Evolutionary conservation across 495 filamentous ascomycete species (phyloP), one percentile per base, ranked within the genome.

Genomic region (Xanthoparmelia taractica): DNA sequence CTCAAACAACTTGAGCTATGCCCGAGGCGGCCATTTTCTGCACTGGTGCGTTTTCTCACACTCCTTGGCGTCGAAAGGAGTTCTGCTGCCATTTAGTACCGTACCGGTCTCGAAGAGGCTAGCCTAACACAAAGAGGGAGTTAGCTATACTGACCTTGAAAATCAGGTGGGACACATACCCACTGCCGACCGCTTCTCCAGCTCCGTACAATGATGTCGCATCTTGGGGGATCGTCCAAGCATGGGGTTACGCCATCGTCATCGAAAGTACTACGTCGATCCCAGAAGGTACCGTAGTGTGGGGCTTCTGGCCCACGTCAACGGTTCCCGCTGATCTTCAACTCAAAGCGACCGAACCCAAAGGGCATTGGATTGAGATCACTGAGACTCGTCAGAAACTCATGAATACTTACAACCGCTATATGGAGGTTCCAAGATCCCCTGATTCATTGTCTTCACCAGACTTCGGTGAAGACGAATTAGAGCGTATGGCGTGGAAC

Each of bases 1-100:
- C 47, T 52, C 47, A 23, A 52, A 52, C 47, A 23, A 52, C 17
- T 27, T 52, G 20, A 23, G 47, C 47, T 52, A 52, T 52, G 47
- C 47, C 17, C 8, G 47, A 52, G 13, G 47, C 0, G 47, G 47
- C 17, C 47, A 52, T 52, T 52, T 52, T n/a, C 17, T 52, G 47
- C 47, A 52, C 17, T 52, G 18, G 47, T 52, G 47, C 10, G 47
- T 52, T 23, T 1, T 52, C 13, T 8, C 8, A 50, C 47, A 18
- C 1, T 50, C 8, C 2, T 50, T 50, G 47, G 47, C 8, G 18
- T 8, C 47, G 27, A 25, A 50, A 50, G 47, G 17, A 50, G 47
- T 25, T 2, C n/a, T 50, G 4, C 47, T 50, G 47, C 47, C 18
- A 20, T 18, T 50, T 50, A 50, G 8, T 50, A 50, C 47, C 47